Conservation (phyloP, 2,329 filamentous ascomycete species). For the Fusarium albosuccineum region DNA sequence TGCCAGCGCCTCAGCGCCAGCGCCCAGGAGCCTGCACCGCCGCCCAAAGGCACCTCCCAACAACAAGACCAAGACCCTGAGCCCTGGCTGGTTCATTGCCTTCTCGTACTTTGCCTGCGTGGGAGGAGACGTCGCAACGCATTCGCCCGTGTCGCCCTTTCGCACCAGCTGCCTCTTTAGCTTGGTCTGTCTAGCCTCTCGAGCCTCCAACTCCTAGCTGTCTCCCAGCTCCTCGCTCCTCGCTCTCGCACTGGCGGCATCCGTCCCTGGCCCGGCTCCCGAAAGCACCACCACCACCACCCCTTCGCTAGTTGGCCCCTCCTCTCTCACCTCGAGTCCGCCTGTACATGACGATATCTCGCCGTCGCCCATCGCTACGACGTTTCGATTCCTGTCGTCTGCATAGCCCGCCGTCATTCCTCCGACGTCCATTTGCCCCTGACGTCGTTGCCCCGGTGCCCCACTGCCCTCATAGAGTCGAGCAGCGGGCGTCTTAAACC, state of each 20-base stretch:
- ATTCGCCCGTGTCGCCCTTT: slow-evolving; percentile 30
- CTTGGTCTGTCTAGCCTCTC: slow-evolving; percentile 23
- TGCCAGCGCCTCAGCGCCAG: slow-evolving; percentile 41
- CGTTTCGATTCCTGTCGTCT: slow-evolving; percentile 27
- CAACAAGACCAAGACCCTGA: slow-evolving; percentile 38
- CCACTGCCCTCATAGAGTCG: slow-evolving; percentile 44
- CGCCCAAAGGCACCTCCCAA: slow-evolving; percentile 38
- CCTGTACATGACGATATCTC: slow-evolving; percentile 30
- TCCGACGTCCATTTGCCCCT: slow-evolving; percentile 45
- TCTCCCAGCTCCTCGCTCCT: slow-evolving; percentile 15
- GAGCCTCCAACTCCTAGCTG: slow-evolving; percentile 24
- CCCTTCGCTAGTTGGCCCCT: slow-evolving; percentile 41
- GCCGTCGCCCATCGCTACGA: slow-evolving; percentile 31
- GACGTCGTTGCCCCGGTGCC: slow-evolving; percentile 51
- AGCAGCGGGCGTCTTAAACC: slow-evolving; percentile 46
- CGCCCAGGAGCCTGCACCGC: slow-evolving; percentile 36
- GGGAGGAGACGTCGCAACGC: slow-evolving; percentile 40
- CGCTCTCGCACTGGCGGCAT: slow-evolving; percentile 31
- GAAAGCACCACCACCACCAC: slow-evolving; percentile 34
- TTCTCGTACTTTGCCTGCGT: slow-evolving; percentile 36
- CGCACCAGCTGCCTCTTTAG: slow-evolving; percentile 28
- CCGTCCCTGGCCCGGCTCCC: slow-evolving; percentile 33
- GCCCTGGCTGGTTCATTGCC: slow-evolving; percentile 50
- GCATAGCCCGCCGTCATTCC: slow-evolving; percentile 36
- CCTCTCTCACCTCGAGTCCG: slow-evolving; percentile 27